Evolutionary conservation across 1,284 basidiomycete genomes (phyloP).

Genomic region (Cryptococcus maquisensis): DNA sequence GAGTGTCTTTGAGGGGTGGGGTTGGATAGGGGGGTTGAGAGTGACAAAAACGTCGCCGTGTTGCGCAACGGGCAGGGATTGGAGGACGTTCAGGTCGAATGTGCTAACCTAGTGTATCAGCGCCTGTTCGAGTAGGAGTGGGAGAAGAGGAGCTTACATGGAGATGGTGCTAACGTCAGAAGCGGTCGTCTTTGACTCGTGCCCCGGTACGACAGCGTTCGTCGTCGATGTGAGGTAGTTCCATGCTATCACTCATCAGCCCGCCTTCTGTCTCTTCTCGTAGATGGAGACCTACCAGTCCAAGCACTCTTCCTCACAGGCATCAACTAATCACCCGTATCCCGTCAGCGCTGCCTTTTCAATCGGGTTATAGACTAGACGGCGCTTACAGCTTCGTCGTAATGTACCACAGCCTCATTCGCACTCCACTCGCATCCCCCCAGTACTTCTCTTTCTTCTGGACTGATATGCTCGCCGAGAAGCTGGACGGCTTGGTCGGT

Average conservation of each 20-base stretch:
- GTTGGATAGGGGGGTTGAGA: conserved; percentile 65
- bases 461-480: conserved; percentile 55
- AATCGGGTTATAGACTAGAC: too few relatives aligned
- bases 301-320: conserved; percentile 59
- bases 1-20: conserved; percentile 53
- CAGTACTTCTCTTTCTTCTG: conserved; percentile 59
- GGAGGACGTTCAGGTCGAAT: conserved; percentile 74
- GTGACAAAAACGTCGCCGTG: conserved; percentile 69
- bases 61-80: conserved; percentile 57
- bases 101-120: conserved; percentile 15
- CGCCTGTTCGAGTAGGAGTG: neutral
- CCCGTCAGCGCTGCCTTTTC: too few relatives aligned
- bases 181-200: conserved; percentile 49
- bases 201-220: conserved; percentile 37
- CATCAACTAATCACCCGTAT: conserved; percentile 61
- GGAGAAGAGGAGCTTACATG: conserved; percentile 52
- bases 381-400: conserved; percentile 57
- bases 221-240: conserved; percentile 63
- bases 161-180: conserved; percentile 58
- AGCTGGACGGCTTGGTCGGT: conserved; percentile 63
- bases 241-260: conserved; percentile 49
- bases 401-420: conserved; percentile 67
- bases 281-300: conserved; percentile 51
- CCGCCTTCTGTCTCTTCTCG: neutral
- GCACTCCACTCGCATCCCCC: conserved; percentile 61